These are phyloP conservation scores for Phalaenopsis aphrodite DNA, from an alignment of 106 monocot species.

Conservation along the genomic window DNA sequence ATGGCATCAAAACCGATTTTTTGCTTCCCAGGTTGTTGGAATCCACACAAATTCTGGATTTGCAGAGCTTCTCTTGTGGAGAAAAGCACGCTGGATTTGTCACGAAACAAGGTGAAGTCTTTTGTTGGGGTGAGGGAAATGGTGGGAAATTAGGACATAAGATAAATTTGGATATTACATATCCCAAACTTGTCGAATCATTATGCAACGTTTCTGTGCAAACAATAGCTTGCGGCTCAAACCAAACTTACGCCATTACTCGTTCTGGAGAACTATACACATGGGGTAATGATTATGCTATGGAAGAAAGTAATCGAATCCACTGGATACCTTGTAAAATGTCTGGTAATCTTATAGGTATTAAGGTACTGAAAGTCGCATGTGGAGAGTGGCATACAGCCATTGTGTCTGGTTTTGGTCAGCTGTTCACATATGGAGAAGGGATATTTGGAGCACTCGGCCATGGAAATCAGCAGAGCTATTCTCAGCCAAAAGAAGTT, in stretches of 20 bases:
- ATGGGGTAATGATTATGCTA: slow-evolving; percentile 35
- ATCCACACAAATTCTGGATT: slow-evolving; percentile 39
- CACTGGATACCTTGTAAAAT: slow-evolving; percentile 54
- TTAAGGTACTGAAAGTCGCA: slow-evolving; percentile 33
- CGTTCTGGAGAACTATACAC: slow-evolving; percentile 47
- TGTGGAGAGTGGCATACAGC: slow-evolving; percentile 65
- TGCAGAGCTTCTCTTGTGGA: slow-evolving; percentile 47
- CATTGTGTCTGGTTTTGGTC: slow-evolving; percentile 34
- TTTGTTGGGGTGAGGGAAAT: slow-evolving; percentile 50
- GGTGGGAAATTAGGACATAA: slow-evolving; percentile 47
- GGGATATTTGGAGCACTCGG: slow-evolving; percentile 66
- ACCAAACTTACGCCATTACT: slow-evolving; percentile 45
- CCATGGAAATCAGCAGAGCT: slow-evolving; percentile 41
- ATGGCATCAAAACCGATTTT: slow-evolving; percentile 13
- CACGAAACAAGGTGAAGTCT: slow-evolving; percentile 52
- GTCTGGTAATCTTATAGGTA: slow-evolving; percentile 19
- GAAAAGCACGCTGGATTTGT: slow-evolving; percentile 55
- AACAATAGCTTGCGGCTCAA: slow-evolving; percentile 31
- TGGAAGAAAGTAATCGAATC: slow-evolving; percentile 15
- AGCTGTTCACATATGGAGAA: slow-evolving; percentile 57
- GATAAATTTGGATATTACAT: slow-evolving; percentile 26
- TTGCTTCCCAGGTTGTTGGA: slow-evolving; percentile 54
- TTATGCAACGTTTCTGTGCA: slow-evolving; percentile 20
- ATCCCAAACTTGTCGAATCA: slow-evolving; percentile 45
- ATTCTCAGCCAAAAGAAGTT: slow-evolving; percentile 45